Base-by-base conservation (phyloP, 129 eudicot species). In the Helichrysum umbraculigerum region DNA sequence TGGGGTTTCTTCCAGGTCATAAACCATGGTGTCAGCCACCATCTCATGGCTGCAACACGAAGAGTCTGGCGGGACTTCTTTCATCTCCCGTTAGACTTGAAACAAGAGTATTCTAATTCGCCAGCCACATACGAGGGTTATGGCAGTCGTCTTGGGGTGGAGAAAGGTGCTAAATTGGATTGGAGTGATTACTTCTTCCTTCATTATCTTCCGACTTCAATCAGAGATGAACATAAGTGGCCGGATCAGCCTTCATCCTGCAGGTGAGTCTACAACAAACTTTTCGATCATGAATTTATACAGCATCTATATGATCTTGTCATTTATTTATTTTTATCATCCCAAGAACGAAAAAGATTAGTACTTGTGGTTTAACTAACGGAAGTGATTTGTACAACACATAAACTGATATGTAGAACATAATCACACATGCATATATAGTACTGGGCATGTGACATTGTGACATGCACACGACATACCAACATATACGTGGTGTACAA, bases 161-260 rank as follows among this genome's bases (percentile, higher is more conserved):
- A 75, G 78, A 85, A 81, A 58, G 92, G 88, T 1, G 81, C 86
- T 0, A 77, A 84, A 47, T 71, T 91, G 81, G 97, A 91, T 61
- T 91, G 96, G 96, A 83, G 91, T 41, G 96, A 89, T 32, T 91
- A 89, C 59, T 91, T 85, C 68, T 87, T 89, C 77, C 89, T 91
- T 19, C 79, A 85, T 59, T 81, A 54, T 34, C 88, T 81, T 16
- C 96, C 97, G 0, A 6, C 22, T 2, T 17, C 72, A 3, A 8
- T 80, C 15, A 87, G 89, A 69, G 88, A 91, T 72, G 74, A 72
- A 19, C 71, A 66, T 15, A 91, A 89, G 67, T 91, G 96, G 97
- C 92, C 97, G 4, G 25, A 28, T 14, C 71, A 33, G 44, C 95
- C 95, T 0, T 60, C 61, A 19, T 59, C 89, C 8, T 86, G 91